Base-by-base conservation (phyloP, 2,329 filamentous ascomycete species). In the Xylaria multiplex region DNA sequence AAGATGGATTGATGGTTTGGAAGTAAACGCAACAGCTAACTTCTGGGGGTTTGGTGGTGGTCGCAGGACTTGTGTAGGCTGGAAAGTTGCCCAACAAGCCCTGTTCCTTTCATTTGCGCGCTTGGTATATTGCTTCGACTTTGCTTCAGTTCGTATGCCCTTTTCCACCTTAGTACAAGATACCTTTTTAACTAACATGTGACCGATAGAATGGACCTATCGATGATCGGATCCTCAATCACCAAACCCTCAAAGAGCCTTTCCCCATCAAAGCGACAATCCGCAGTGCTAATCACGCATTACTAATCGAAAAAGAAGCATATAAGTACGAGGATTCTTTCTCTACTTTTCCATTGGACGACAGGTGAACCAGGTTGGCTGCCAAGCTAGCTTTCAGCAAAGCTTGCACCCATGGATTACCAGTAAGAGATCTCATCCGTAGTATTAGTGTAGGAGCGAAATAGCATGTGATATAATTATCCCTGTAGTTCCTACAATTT, bases 1-100 rank as follows among this genome's bases (percentile, higher is more conserved):
- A 59, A 59, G 77, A 40, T 79, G 75, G 76, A 68, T 79, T 2
- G 60, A 64, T 37, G 56, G 61, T 8, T 48, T 56, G 8, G 50
- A 55, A 22, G 27, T 3, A 6, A 8, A 27, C 30, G 19, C 42
- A 11, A 49, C 50, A 35, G 56, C 56, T 19, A 64, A 64, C 49
- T 64, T 64, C 42, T 64, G 55, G 55, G 65, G 65, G 0, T 67
- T 67, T 35, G 65, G 60, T 8, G 65, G 60, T 6, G 65, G 65
- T 3, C 60, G 61, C 22, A 32, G 65, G 27, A 64, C 59, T 6
- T 67, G 65, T 22, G 65, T 67, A 5, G 61, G 61, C 24, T 66
- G 59, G 58, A 66, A 66, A 43, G 58, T 66, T 7, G 64, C 64
- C 1, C 16, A 66, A 48, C 58, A 66, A 19, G 64, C 58, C 0